Base-by-base conservation (phyloP, 2,329 filamentous ascomycete genomes). In the Tolypocladium album region DNA sequence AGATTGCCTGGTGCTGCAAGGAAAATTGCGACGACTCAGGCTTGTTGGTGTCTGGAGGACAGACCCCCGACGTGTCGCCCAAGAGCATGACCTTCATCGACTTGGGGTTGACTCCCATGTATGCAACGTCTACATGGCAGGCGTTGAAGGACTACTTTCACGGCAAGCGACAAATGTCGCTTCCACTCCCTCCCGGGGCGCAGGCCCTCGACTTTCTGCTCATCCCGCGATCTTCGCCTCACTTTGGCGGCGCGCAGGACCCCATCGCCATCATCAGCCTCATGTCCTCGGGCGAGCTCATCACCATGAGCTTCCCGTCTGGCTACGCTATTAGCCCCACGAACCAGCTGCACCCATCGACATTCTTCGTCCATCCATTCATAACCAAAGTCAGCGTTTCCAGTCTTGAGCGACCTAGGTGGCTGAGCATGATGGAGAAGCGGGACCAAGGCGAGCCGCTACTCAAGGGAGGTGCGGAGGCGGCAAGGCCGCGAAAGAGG, bases 1-100 rank as follows among this genome's bases (percentile, higher is more conserved):
- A 86, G 63, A 85, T 97, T 60, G 83, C 87, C 1, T 99, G 94
- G 94, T 99, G 94, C 74, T 93, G 90, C 60, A 97, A 97, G 71
- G 82, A 87, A 61, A 96, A 97, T 68, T 88, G 92, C 0, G 94
- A 99, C 68, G 93, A 99, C 68, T 97, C 92, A 22, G 93, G 87
- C 1, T 79, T 99, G 31, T 75, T 99, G 45, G 82, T 99, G 59
- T 89, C 92, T 2, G 94, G 94, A 38, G 94, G 94, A 5, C 83
- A 88, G 62, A 79, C 83, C 1, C 81, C 83, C 0, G 87, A 87
- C 22, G 81, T 85, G 45, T 79, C 84, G 5, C 82, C 85, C 6
- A 92, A 89, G 72, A 90, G 90, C 6, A 74, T 99, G 62, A 96
- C 89, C 0, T 93, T 97, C 64, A 80, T 97, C 60, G 94, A 99